Evolutionary conservation across 495 filamentous ascomycete genomes (phyloP).

Genomic region (Tuber calosporum): DNA sequence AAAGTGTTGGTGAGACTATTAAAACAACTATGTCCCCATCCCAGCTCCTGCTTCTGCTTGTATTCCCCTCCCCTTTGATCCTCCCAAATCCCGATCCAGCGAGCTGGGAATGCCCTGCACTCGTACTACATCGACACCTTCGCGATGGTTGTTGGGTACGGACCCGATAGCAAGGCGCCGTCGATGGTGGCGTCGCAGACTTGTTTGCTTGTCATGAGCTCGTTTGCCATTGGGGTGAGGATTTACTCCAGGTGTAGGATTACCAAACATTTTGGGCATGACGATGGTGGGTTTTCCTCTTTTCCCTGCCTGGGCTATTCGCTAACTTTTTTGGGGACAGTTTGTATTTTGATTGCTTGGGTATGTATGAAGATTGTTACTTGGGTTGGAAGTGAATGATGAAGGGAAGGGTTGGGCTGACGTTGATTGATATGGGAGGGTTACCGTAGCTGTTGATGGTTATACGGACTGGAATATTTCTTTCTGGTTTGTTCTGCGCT

Average conservation of each 20-base stretch:
- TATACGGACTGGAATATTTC: not conserved
- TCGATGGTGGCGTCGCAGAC: not conserved
- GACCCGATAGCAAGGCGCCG: not conserved
- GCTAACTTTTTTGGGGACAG: not conserved
- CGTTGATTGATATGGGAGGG: not conserved
- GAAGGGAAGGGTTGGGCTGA: not conserved
- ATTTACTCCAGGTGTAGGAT: slow-evolving; percentile 1
- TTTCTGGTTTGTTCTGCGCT: not conserved
- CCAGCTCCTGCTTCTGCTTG: not conserved
- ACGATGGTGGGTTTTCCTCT: not conserved
- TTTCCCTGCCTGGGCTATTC: not conserved
- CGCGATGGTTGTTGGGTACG: slow-evolving; percentile 1
- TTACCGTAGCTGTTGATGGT: not conserved
- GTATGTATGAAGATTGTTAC: not conserved
- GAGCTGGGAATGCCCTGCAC: not conserved
- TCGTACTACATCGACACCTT: not conserved
- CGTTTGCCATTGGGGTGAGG: not conserved
- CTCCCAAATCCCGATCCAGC: not conserved
- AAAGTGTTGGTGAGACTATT: not conserved
- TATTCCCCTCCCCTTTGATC: not conserved
- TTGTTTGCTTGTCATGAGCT: not conserved
- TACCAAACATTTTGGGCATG: slow-evolving; percentile 1
- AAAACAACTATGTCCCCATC: not conserved
- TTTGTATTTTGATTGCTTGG: not conserved
- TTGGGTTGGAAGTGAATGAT: not conserved